Conservation (phyloP, 129 eudicot species). For the carrot (Daucus carota) region DH1_v3.0 NC_030388.2:25255501-25256000, state of each 20-base stretch:
- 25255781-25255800: constrained; percentile 63
- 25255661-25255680: constrained; percentile 87
- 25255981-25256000: constrained; percentile 41
- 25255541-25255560: constrained; percentile 76
- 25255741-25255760: constrained; percentile 87
- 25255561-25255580: constrained; percentile 60
- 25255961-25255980: constrained; percentile 37
- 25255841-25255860: constrained; percentile 31
- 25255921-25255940: background rate
- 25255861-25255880: constrained; percentile 61
- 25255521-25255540: constrained; percentile 55
- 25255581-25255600: constrained; percentile 62
- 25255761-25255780: constrained; percentile 68
- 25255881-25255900: constrained; percentile 45
- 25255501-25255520: constrained; percentile 63
- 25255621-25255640: constrained; percentile 74
- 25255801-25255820: constrained; percentile 80
- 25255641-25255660: constrained; percentile 65
- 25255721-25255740: constrained; percentile 91
- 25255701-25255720: constrained; percentile 87
- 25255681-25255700: constrained; percentile 51
- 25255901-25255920: constrained; percentile 10
- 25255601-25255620: constrained; percentile 67
- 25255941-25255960: constrained; percentile 10
- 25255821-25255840: constrained; percentile 47